Evolutionary conservation across 805 yeast genomes (phyloP), one percentile per base, ranked within the genome.

Genomic region (Lipomyces japonicus): DNA sequence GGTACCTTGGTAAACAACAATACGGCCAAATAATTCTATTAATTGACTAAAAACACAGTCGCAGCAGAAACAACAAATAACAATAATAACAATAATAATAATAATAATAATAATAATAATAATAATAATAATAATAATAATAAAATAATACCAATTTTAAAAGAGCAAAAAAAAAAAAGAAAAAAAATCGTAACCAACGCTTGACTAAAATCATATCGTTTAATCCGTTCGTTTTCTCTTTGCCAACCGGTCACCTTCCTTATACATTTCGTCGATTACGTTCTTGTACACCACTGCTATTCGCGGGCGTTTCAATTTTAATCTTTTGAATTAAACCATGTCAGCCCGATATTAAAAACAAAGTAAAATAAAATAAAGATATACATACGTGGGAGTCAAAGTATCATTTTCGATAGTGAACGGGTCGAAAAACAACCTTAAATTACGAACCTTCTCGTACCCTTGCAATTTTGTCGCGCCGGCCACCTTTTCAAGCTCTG

Each of bases 371-470:
- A 39, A 7, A 19, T 41, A 41, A 35, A 6, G 9, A 14, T 9
- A 32, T 35, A 28, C 44, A 9, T 28, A 35, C 28, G 90, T 84
- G 34, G 90, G 90, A 1, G 91, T 84, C 31, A 84, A 65, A 2
- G 78, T 76, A 42, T 79, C 81, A 51, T 80, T 79, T 41, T 75
- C 80, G n/a, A 80, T 68, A 32, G 72, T 79, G 55, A 83, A 68
- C 3, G 88, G 86, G 58, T 83, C 86, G 42, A 79, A 51, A 39
- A 68, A 77, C 30, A 81, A 65, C 30, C 65, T 60, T 26, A 79
- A 57, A 57, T 83, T 83, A 63, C 78, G 80, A 26, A 83, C 52
- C 57, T 76, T 78, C 63, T 83, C 90, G 61, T 79, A 82, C 0
- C 86, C 86, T 61, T 76, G 78, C 30, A 83, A 64, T 35, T 71